These are phyloP conservation scores for Kokia cookei DNA, from an alignment of 441 rosid genomes.

Conservation along the genomic window DNA sequence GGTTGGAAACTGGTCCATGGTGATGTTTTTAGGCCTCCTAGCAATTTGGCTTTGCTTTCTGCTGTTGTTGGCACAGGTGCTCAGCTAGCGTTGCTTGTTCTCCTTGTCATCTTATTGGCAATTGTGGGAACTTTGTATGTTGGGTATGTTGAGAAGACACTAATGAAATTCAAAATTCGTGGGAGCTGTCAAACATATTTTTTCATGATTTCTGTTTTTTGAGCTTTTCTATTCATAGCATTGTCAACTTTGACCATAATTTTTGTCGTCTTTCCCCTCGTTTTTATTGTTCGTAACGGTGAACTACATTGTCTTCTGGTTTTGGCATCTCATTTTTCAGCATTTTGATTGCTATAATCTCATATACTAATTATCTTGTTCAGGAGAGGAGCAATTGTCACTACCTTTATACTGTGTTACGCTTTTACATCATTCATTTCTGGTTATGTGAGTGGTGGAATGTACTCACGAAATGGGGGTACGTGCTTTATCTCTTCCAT, in stretches of 20 bases:
- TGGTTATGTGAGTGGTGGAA: constrained; percentile 99
- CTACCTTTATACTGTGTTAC: constrained; percentile 93
- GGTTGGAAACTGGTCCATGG: constrained; percentile 99
- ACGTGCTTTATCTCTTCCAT: constrained; percentile 16
- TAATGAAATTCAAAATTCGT: background rate
- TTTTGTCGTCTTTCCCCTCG: background rate
- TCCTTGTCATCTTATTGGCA: constrained; percentile 90
- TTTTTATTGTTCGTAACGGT: background rate
- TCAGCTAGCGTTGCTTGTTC: constrained; percentile 86
- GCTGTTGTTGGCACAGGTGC: constrained; percentile 98
- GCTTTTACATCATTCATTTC: constrained; percentile 96
- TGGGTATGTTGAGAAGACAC: constrained; percentile 57
- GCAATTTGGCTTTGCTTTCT: constrained; percentile 63
- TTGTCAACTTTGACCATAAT: background rate
- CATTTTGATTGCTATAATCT: background rate
- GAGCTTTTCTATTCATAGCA: background rate
- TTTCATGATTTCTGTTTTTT: background rate
- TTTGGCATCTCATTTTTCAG: background rate
- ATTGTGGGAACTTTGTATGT: constrained; percentile 90
- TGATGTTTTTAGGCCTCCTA: constrained; percentile 88
- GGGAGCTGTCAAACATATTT: background rate
- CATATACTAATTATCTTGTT: constrained; percentile 2
- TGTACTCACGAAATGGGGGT: constrained; percentile 99
- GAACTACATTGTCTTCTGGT: background rate
- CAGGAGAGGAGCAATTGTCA: constrained; percentile 99